These are phyloP conservation scores for Salvia miltiorrhiza DNA, from an alignment of 257 asterid species.

Conservation along the genomic window DNA sequence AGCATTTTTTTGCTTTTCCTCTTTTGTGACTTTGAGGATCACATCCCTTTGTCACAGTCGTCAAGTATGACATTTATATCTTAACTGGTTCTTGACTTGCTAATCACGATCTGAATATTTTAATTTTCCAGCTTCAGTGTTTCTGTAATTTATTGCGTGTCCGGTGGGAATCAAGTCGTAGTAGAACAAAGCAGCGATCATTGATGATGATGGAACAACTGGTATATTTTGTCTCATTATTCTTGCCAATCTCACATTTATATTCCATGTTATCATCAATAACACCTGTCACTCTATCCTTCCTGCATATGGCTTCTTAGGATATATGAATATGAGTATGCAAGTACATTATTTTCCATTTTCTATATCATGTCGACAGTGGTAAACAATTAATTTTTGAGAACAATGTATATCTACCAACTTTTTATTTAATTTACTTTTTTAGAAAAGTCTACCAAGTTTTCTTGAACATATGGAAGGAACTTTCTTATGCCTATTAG, in stretches of 20 bases:
- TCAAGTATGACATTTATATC: not conserved
- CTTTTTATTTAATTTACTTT: not conserved
- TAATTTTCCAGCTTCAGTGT: slow-evolving; percentile 45
- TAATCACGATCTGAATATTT: slow-evolving; percentile 17
- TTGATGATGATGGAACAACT: slow-evolving; percentile 78
- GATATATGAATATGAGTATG: not conserved
- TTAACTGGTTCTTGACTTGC: slow-evolving; percentile 8
- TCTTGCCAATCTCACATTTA: not conserved
- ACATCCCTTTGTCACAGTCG: not conserved
- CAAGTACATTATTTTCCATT: not conserved
- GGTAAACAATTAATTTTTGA: not conserved
- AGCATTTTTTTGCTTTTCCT: not conserved
- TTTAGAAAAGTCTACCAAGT: not conserved
- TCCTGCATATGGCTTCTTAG: slow-evolving; percentile 3
- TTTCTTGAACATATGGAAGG: not conserved
- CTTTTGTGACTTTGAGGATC: not conserved
- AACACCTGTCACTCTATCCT: not conserved
- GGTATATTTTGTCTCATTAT: slow-evolving; percentile 31
- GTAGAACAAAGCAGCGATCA: slow-evolving; percentile 92
- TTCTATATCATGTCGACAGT: not conserved
- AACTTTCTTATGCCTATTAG: not conserved
- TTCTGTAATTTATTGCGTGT: slow-evolving; percentile 68
- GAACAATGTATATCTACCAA: not conserved
- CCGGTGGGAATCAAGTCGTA: slow-evolving; percentile 90
- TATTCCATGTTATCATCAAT: not conserved